phyloP scores from a whole-genome alignment of 2,329 filamentous ascomycete species.

The Volutella citrinella region DNA sequence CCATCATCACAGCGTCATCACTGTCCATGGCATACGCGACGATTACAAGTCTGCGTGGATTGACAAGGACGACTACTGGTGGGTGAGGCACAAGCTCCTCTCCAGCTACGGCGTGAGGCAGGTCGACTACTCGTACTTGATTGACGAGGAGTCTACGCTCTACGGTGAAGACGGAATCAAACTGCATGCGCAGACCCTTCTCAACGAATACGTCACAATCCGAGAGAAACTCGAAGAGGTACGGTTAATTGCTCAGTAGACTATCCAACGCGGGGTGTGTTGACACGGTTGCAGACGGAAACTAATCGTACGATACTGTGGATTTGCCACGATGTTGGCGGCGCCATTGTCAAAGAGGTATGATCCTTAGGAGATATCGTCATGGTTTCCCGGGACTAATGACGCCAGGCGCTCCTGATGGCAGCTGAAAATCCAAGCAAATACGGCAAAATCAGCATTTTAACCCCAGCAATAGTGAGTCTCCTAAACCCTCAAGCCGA shows the following conservation, averaged over 20 bases:
- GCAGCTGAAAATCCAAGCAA: too few relatives aligned
- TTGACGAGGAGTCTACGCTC: neutral
- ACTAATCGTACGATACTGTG: neutral
- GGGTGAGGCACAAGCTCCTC: neutral
- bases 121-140: constrained; percentile 1
- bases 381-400: too few relatives aligned
- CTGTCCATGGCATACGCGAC: constrained; percentile 10
- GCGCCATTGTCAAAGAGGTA: constrained; percentile 5
- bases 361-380: too few relatives aligned
- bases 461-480: too few relatives aligned
- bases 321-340: constrained; percentile 7
- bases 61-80: neutral
- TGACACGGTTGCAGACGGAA: neutral
- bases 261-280: too few relatives aligned
- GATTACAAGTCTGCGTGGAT: constrained; percentile 8
- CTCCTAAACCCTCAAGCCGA: too few relatives aligned
- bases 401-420: too few relatives aligned
- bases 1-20: constrained; percentile 5
- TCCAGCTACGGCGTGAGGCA: neutral
- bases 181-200: neutral
- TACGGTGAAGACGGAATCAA: neutral
- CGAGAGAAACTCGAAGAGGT: too few relatives aligned
- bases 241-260: too few relatives aligned
- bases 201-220: too few relatives aligned
- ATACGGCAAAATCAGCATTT: too few relatives aligned